Conservation (phyloP, 176 grass and related monocot species). For the Miscanthus lutarioriparius region DNA sequence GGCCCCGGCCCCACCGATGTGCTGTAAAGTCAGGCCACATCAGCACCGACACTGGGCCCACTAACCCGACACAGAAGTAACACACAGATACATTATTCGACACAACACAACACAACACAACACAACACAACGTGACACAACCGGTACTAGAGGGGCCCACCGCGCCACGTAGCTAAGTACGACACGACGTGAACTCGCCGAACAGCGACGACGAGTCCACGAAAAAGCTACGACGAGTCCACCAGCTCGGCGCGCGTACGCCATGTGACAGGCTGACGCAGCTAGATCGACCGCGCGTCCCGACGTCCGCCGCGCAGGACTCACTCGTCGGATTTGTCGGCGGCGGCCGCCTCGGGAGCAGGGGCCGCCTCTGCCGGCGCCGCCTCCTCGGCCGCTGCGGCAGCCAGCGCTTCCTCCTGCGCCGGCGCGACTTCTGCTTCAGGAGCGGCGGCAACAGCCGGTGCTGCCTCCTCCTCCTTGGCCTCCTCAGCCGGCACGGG, state of each 20-base stretch:
- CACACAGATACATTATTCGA: conserved; percentile 1
- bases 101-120: background rate
- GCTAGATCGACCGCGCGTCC: no score
- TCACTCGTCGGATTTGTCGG: conserved; percentile 29
- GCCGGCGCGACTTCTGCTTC: background rate
- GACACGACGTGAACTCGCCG: background rate
- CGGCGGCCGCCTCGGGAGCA: background rate
- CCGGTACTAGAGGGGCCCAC: background rate
- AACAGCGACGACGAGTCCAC: background rate
- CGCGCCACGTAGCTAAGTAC: background rate
- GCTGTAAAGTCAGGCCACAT: background rate
- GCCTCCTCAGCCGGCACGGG: background rate
- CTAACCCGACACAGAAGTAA: background rate
- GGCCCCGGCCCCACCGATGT: background rate
- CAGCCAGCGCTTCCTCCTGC: background rate
- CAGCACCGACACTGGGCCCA: background rate
- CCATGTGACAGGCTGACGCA: background rate
- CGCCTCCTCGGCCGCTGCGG: background rate
- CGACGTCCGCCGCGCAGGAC: no score
- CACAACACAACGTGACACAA: background rate
- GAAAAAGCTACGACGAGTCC: no score
- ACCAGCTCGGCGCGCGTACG: background rate
- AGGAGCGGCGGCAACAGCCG: background rate
- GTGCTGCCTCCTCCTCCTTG: background rate
- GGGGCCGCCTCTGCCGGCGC: background rate